These are phyloP conservation scores for Ochromonas danica DNA, from an alignment of 108 stramenopile species.

Conservation along the genomic window DNA sequence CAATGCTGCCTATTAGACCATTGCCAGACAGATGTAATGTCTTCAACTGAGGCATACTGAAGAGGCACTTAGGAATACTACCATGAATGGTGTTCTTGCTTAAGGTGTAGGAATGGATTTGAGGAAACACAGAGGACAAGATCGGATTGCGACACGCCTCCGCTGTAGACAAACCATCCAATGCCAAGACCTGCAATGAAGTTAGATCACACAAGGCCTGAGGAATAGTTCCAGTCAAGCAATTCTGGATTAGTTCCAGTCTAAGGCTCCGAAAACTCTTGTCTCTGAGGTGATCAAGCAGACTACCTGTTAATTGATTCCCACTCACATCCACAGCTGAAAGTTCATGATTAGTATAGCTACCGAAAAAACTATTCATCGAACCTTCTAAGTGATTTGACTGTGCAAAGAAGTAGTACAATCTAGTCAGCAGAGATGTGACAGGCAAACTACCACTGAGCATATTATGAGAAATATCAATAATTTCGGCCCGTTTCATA, in stretches of 20 bases:
- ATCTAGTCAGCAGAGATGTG: too few species aligned
- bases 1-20: not conserved
- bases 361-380: too few species aligned
- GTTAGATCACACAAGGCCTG: not conserved
- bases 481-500: too few species aligned
- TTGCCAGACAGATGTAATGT: conserved; percentile 36
- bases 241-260: too few species aligned
- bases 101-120: not conserved
- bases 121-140: not conserved
- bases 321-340: not conserved
- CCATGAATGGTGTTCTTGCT: not conserved
- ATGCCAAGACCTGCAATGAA: not conserved
- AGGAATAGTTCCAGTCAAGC: not conserved
- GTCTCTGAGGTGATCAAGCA: too few species aligned
- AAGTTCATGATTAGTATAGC: too few species aligned
- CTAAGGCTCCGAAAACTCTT: too few species aligned
- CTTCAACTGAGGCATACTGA: not conserved
- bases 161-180: conserved; percentile 17
- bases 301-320: not conserved
- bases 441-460: not conserved
- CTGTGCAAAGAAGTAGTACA: too few species aligned
- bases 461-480: not conserved
- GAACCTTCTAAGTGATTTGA: too few species aligned
- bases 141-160: not conserved
- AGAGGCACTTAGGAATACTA: conserved; percentile 11